Base-by-base conservation (phyloP, 805 yeast genomes). In the Saturnispora halmiae region DNA sequence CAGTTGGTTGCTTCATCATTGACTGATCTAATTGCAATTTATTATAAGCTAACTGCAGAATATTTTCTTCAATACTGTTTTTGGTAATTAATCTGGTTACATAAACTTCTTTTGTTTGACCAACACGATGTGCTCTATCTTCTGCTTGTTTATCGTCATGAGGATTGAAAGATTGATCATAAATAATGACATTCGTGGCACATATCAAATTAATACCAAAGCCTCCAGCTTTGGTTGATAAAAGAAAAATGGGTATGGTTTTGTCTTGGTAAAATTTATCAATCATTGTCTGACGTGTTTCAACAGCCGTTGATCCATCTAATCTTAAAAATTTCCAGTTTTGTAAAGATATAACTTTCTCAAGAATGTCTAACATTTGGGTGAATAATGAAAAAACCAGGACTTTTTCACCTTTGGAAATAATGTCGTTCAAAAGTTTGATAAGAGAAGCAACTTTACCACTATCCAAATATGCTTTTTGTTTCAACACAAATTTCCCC, bases 131-230 rank as follows among this genome's bases (percentile, higher is more conserved):
- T 0, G 97, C 95, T 56, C 99, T 75, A 60, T 92, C 99, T 58
- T 94, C 97, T 2, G 99, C 99, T 64, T 92, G 99, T 56, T 82
- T 82, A 56, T 92, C 99, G 59, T 92, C 98, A 60, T 92, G 98
- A 0, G 99, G 99, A 56, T 92, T 92, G 66, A 92, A 92, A 38
- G 94, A 80, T 58, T 87, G 90, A 58, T 92, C 99, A 56, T 79
- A 88, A 25, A 92, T 83, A 40, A 92, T 70, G 2, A 92, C 98
- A 46, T 80, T 77, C 56, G 86, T 90, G 6, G 99, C 97, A 55
- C 95, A 92, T 1, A 94, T 92, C 52, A 92, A 70, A 55, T 92
- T 92, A 62, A 92, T 92, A 43, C 99, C 99, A 63, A 92, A 92
- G 1, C 99, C 99, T 56, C 99, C 99, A 1, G 98, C 97, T 57